Base-by-base conservation (phyloP, 31 red algal species). In the Porphyra umbilicalis region DNA sequence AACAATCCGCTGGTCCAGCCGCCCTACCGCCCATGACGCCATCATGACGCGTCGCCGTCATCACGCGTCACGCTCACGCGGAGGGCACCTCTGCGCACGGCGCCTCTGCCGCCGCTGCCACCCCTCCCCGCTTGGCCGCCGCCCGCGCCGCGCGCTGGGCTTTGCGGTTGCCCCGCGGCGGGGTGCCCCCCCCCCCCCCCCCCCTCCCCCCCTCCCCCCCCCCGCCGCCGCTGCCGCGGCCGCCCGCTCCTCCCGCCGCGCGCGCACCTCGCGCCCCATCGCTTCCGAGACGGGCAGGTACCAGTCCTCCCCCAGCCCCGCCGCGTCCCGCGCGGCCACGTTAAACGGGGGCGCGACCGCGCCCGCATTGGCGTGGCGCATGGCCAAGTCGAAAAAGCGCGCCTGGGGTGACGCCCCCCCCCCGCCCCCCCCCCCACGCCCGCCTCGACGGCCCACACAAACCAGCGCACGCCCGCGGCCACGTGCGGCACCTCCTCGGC, bases 401-500 rank as follows among this genome's bases (percentile, higher is more conserved):
- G 39, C 67, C 32, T 88, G 81, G 38, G 89, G 78, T 3, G 34
- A 34, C 33, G 77, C 77, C 14, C 30, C 4, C 67, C 85, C 87
- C 76, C 71, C 34, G 25, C 37, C 30, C 31, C 79, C 35, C 34
- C 80, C n/a, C 75, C 85, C 80, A 76, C 93, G 90, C 39, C 88
- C 86, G 57, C 57, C 25, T 18, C 13, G 20, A 71, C 57, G 57
- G 57, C 57, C 35, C 57, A 82, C 34, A 95, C 30, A 85, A 92
- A 96, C 94, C 90, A 92, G 44, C 86, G 84, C n/a, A 92, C 87
- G 74, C 94, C 94, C 33, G 91, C 77, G 13, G 77, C n/a, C 1
- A 96, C 94, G 84, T 96, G 94, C 9, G 76, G 30, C 39, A 96
- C 42, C 80, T 96, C 94, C 67, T 96, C 94, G 57, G 83, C 84